Evolutionary conservation across 2,329 filamentous ascomycete species (phyloP).

Genomic region (Pseudogymnoascus sp.): DNA sequence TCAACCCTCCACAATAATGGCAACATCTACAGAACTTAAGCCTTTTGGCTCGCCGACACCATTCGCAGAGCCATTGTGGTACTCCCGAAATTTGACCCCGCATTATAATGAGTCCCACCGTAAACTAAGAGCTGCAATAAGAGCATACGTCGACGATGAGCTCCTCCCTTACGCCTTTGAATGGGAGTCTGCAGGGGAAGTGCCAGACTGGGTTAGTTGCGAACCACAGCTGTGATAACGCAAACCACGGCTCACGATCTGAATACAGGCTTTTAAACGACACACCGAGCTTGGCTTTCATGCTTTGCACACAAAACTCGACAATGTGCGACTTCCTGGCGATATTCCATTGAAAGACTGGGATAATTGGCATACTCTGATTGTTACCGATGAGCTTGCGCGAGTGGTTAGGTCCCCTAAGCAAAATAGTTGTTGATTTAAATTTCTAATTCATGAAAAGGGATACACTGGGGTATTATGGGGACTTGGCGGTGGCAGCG

Average conservation of each 20-base stretch:
- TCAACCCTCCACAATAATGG: neutral
- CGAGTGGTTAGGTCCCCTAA: slow-evolving; percentile 30
- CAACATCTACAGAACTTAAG: neutral
- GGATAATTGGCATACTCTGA: slow-evolving; percentile 48
- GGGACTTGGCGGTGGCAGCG: slow-evolving; percentile 49
- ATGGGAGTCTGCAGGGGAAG: slow-evolving; percentile 52
- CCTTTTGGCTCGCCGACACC: slow-evolving; percentile 23
- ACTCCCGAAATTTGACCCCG: slow-evolving; percentile 31
- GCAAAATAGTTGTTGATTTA: neutral
- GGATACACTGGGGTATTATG: slow-evolving; percentile 49
- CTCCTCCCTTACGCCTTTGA: slow-evolving; percentile 50
- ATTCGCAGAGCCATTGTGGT: slow-evolving; percentile 28
- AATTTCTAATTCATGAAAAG: slow-evolving; percentile 10
- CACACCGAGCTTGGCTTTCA: slow-evolving; percentile 26
- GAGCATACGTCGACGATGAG: slow-evolving; percentile 49
- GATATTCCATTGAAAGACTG: slow-evolving; percentile 39
- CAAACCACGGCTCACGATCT: neutral
- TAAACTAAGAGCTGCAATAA: slow-evolving; percentile 45
- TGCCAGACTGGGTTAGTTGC: slow-evolving; percentile 35
- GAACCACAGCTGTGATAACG: slow-evolving; percentile 7
- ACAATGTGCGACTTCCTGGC: slow-evolving; percentile 34
- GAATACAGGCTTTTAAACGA: slow-evolving; percentile 21
- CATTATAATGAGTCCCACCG: slow-evolving; percentile 58
- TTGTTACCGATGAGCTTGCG: slow-evolving; percentile 46
- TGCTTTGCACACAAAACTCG: slow-evolving; percentile 28